Conservation (phyloP, 306 rosid species). For the Carpinus viminea region DNA sequence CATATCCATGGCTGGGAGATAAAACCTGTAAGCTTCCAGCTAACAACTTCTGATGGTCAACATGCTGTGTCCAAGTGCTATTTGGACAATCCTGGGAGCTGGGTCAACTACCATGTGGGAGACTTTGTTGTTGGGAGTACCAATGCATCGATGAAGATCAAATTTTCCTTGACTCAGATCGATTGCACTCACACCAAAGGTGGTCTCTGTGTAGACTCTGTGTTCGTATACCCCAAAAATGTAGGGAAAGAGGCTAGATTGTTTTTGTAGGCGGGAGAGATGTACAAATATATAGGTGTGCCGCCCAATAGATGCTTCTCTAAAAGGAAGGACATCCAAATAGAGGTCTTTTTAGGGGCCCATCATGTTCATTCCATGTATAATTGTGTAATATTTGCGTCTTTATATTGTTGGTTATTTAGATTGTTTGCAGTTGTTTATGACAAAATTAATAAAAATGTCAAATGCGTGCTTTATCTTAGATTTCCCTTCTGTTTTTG, state of each 20-base stretch:
- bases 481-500: background rate
- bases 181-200: slow-evolving; percentile 97
- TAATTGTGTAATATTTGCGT: background rate
- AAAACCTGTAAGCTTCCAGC: slow-evolving; percentile 72
- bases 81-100: slow-evolving; percentile 68
- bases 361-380: slow-evolving; percentile 8
- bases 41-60: slow-evolving; percentile 73
- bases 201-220: slow-evolving; percentile 83
- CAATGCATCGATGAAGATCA: slow-evolving; percentile 56
- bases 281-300: slow-evolving; percentile 24
- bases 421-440: background rate
- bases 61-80: slow-evolving; percentile 48
- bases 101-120: slow-evolving; percentile 75
- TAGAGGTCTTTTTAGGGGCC: background rate
- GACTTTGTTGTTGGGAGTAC: slow-evolving; percentile 57
- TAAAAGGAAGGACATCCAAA: background rate
- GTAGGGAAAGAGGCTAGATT: slow-evolving; percentile 33
- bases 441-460: background rate
- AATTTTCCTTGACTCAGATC: slow-evolving; percentile 71
- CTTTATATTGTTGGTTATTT: background rate
- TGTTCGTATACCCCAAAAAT: slow-evolving; percentile 48
- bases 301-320: background rate
- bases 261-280: slow-evolving; percentile 33
- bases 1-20: slow-evolving; percentile 83
- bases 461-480: background rate